These are phyloP conservation scores for Cladophialophora immunda DNA, from an alignment of 2,329 filamentous ascomycete species.

Conservation along the genomic window DNA sequence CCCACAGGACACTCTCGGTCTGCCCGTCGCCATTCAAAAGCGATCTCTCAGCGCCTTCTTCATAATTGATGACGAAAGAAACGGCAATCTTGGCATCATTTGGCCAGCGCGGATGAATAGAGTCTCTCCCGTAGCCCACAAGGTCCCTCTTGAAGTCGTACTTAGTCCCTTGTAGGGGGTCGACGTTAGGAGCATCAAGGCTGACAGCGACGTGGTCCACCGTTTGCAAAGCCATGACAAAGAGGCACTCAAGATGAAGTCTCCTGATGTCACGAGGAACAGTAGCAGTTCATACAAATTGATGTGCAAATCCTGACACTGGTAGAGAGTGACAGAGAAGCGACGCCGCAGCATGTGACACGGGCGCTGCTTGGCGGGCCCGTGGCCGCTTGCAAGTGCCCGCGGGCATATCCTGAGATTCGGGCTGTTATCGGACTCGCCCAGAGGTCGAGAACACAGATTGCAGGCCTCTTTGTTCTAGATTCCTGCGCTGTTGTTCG, in stretches of 20 bases:
- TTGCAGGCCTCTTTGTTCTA: neutral
- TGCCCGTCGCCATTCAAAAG: constrained; percentile 26
- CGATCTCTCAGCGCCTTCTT: constrained; percentile 38
- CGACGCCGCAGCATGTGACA: constrained; percentile 7
- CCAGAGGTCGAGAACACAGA: neutral
- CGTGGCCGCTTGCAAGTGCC: neutral
- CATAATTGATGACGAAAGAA: constrained; percentile 58
- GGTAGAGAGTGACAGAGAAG: neutral
- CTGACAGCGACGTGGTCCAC: constrained; percentile 23
- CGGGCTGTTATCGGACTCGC: neutral
- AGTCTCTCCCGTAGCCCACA: constrained; percentile 24
- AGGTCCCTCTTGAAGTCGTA: constrained; percentile 30
- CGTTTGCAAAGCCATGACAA: constrained; percentile 17
- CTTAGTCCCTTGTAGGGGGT: constrained; percentile 24
- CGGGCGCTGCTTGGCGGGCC: neutral
- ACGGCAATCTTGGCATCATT: constrained; percentile 55
- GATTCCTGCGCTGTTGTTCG: neutral
- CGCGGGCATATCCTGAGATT: constrained; percentile 21
- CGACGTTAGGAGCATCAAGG: constrained; percentile 22
- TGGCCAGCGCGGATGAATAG: constrained; percentile 28
- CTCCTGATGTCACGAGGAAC: too few relatives aligned
- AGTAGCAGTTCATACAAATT: neutral
- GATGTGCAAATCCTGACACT: neutral
- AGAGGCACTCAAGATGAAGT: neutral
- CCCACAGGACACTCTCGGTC: constrained; percentile 24